Percentiles rank a stretch among this genome's conserved stretches.
Conservation (phyloP, 192 early-diverging fungal genomes). For the Backusella australiensis region DNA sequence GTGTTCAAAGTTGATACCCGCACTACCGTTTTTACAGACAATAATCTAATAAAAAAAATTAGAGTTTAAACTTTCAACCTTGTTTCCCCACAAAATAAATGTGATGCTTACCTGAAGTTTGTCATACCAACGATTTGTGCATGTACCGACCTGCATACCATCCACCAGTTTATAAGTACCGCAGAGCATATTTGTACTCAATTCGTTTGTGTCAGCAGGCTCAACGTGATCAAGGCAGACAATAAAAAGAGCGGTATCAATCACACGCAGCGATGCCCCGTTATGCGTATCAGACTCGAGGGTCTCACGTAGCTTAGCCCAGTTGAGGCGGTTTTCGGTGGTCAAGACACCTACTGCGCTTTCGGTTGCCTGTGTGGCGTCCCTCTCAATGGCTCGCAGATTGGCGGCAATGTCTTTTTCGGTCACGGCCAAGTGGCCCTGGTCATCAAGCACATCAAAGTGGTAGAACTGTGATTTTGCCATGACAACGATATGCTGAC, state of each 20-base stretch:
- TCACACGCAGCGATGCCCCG: constrained; percentile 51
- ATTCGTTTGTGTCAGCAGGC: constrained; percentile 31
- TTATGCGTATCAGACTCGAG: constrained; percentile 53
- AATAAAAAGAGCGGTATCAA: constrained; percentile 72
- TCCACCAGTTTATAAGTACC: constrained; percentile 42
- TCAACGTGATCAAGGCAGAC: constrained; percentile 73
- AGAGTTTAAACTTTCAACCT: not conserved
- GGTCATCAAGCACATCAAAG: constrained; percentile 64
- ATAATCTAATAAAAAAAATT: constrained; percentile 46
- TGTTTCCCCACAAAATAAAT: not conserved
- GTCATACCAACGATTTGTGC: constrained; percentile 86
- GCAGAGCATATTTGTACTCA: constrained; percentile 47
- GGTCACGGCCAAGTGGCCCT: constrained; percentile 45
- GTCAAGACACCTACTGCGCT: constrained; percentile 65
- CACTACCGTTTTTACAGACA: constrained; percentile 70
- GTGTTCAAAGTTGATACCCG: constrained; percentile 91
- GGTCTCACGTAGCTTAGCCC: constrained; percentile 60
- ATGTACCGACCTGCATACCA: constrained; percentile 44
- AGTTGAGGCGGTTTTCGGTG: constrained; percentile 71
- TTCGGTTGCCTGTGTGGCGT: constrained; percentile 48
- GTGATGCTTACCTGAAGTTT: constrained; percentile 45
- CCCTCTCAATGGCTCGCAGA: constrained; percentile 53
- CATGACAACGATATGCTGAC: constrained; percentile 65
- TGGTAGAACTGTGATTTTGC: constrained; percentile 75
- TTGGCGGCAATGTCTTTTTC: constrained; percentile 69